Evolutionary conservation across 2,329 filamentous ascomycete genomes (phyloP), one percentile per base, ranked within the genome.

Genomic region (Cladosporium colombiae): DNA sequence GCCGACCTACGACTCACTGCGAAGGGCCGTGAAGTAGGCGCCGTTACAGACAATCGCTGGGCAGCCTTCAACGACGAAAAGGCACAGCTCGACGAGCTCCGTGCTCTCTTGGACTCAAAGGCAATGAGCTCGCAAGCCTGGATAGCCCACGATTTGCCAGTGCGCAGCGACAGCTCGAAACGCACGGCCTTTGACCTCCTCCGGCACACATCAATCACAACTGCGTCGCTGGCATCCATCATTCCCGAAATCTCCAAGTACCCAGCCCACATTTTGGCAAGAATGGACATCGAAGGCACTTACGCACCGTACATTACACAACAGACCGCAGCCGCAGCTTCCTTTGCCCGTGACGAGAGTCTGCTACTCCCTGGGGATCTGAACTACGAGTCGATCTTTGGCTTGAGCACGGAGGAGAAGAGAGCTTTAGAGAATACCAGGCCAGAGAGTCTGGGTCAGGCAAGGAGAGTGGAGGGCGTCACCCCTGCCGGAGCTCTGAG

Each of bases 361-460:
- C 79, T 97, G 16, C 81, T 82, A 16, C 80, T 99, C 14, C 92
- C 94, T 0, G 70, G 83, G 0, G 88, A 93, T 70, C 76, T 98
- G 16, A 88, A 97, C 72, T 99, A 97, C 73, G 83, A 87, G 52
- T 73, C 78, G 14, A 84, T 99, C 0, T 81, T 85, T 37, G 93
- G 93, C 0, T 81, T 99, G 62, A 93, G 91, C 65, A 85, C 88
- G 44, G 93, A 92, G 66, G 95, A 98, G 81, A 89, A 86, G 77
- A 83, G 87, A 31, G 84, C 89, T 4, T 82, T 99, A 40, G 84
- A 86, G 66, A 81, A 83, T 2, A 90, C 92, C 1, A 82, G 87
- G 61, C 95, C 95, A 0, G 92, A 96, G 78, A 96, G 87, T 67
- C 83, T 99, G 25, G 94, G 92, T 0, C 95, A 97, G 84, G 94